Evolutionary conservation across 169 alveolate species (phyloP).

Genomic region (Eimeria zaria): DNA sequence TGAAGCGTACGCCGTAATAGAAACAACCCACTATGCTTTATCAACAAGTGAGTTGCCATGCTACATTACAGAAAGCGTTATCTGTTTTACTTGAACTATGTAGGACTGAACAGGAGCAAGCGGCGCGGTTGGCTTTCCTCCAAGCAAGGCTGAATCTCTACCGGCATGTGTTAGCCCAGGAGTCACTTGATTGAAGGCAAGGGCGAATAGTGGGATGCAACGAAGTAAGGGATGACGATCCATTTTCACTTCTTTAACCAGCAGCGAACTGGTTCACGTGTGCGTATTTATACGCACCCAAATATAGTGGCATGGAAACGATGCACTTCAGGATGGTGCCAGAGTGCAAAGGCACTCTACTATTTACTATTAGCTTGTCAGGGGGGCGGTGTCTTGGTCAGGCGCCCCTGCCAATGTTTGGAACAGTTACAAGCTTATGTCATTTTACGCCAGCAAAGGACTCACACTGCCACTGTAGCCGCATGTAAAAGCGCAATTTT

Average conservation of each 20-base stretch:
- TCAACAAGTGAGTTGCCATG: background rate
- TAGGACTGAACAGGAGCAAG: constrained; percentile 38
- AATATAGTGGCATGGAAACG: background rate
- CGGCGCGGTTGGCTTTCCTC: constrained; percentile 33
- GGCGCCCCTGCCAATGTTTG: background rate
- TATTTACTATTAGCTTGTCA: background rate
- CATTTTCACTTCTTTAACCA: background rate
- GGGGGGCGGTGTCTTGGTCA: background rate
- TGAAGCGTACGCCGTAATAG: background rate
- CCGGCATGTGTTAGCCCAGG: constrained; percentile 53
- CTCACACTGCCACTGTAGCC: background rate
- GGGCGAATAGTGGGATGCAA: background rate
- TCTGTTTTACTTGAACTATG: background rate
- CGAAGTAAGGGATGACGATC: background rate
- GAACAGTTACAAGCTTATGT: background rate
- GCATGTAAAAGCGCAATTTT: background rate
- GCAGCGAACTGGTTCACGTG: background rate
- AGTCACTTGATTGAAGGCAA: background rate
- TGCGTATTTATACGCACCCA: too few relatives aligned
- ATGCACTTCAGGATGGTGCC: background rate
- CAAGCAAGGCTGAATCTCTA: constrained; percentile 67
- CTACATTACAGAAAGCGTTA: background rate
- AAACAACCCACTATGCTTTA: background rate
- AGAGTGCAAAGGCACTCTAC: background rate
- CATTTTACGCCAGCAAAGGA: background rate